Percentiles rank a stretch among this genome's conserved stretches.
Conservation (phyloP, 1,284 basidiomycete species). For the Exsudoporus floridanus region DNA sequence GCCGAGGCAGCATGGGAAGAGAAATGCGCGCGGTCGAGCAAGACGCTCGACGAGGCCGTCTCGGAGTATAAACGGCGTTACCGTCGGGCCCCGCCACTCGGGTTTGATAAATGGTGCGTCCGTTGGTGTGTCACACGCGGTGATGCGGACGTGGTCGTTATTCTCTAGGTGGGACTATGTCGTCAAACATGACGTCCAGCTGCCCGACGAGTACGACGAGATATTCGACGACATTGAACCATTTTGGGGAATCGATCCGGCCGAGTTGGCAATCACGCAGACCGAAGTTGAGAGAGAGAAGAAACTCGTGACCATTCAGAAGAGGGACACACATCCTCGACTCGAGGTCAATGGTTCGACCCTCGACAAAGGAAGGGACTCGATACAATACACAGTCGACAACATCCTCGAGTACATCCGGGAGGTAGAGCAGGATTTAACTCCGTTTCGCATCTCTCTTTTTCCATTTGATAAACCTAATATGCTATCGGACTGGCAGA, state of each 20-base stretch:
- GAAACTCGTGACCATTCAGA: too few species aligned
- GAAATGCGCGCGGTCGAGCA: conserved; percentile 45
- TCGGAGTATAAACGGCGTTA: conserved; percentile 50
- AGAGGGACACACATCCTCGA: too few species aligned
- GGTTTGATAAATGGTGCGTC: conserved; percentile 57
- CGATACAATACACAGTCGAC: not conserved
- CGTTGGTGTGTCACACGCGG: not conserved
- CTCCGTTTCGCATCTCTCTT: conserved; percentile 32
- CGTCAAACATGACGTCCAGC: conserved; percentile 46
- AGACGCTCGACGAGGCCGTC: conserved; percentile 44
- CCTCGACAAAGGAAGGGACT: too few species aligned
- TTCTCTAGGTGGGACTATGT: conserved; percentile 55
- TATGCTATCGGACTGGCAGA: conserved; percentile 29
- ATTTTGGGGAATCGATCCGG: too few species aligned
- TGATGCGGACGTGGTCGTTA: not conserved
- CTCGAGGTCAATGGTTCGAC: too few species aligned
- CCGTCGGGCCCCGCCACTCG: conserved; percentile 47
- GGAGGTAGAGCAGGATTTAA: conserved; percentile 27
- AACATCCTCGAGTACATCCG: conserved; percentile 19
- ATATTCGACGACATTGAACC: too few species aligned
- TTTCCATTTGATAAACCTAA: conserved; percentile 34
- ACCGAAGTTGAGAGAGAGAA: too few species aligned
- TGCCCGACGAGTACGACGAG: too few species aligned
- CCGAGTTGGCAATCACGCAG: too few species aligned
- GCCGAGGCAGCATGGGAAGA: conserved; percentile 42